Evolutionary conservation across 176 grass and related monocot species (phyloP).

Genomic region (Aegilops speltoides): DNA sequence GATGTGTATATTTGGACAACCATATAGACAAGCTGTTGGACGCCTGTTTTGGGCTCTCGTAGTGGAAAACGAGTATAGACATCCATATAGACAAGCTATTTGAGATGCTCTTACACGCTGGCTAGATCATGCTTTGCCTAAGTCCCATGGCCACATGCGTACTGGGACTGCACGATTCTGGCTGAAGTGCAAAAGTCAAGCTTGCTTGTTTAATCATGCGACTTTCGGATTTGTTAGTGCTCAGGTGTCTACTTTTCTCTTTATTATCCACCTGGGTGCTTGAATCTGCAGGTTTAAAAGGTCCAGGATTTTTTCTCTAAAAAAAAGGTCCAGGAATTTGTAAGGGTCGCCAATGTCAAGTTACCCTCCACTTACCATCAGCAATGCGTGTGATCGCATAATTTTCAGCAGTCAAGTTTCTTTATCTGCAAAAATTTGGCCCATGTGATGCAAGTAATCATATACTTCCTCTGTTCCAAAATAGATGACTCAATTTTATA

Average conservation of each 20-base stretch:
- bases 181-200: neutral
- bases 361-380: neutral
- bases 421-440: neutral
- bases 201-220: constrained; percentile 12
- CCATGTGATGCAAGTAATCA: no score
- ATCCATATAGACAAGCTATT: no score
- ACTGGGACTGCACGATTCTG: constrained; percentile 1
- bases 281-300: neutral
- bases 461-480: no score
- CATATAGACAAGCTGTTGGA: no score
- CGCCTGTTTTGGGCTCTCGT: no score
- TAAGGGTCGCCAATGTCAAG: no score
- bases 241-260: constrained; percentile 5
- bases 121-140: neutral
- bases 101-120: no score
- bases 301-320: no score
- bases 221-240: constrained; percentile 33
- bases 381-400: no score
- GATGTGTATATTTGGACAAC: no score
- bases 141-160: neutral
- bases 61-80: no score
- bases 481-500: no score
- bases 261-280: neutral
- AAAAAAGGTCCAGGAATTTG: neutral
- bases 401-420: neutral